A percentile compares a stretch with the other conserved stretches of the same genome.
Conservation (phyloP, 176 grass and related monocot species). For the Hordeum marinum region DNA sequence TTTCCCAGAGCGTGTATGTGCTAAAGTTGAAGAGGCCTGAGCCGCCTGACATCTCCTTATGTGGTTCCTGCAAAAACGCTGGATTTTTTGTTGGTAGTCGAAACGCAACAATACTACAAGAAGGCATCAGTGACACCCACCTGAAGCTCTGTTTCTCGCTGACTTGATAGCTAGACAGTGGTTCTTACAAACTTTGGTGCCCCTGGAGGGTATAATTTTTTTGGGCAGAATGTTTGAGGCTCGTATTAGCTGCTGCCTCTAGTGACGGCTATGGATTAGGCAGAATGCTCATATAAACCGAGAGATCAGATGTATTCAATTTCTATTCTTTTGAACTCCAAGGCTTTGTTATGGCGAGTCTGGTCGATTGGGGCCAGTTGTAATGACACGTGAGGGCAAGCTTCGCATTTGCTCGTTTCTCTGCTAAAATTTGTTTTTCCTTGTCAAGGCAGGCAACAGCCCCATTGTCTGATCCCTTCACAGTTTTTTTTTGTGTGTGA, state of each 20-base stretch:
- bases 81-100: conserved; percentile 26
- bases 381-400: neutral
- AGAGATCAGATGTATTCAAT: conserved; percentile 27
- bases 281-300: conserved; percentile 21
- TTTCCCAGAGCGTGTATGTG: conserved; percentile 62
- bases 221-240: conserved; percentile 11
- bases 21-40: conserved; percentile 65
- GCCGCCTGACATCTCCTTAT: neutral
- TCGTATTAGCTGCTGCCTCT: conserved; percentile 22
- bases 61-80: conserved; percentile 2
- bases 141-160: conserved; percentile 31
- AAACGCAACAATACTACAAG: conserved; percentile 27
- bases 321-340: conserved; percentile 29
- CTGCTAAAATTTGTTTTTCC: neutral
- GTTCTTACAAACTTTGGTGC: conserved; percentile 30
- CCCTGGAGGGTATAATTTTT: conserved; percentile 7
- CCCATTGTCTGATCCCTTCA: neutral
- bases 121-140: conserved; percentile 17
- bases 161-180: conserved; percentile 30
- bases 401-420: conserved; percentile 23
- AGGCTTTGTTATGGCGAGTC: neutral
- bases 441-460: neutral
- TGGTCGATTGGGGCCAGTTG: conserved; percentile 8
- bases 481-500: neutral
- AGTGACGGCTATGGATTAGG: conserved; percentile 31